Percentiles rank a stretch among this genome's conserved stretches.
These are phyloP conservation scores for Dendrobium officinale DNA, from an alignment of 106 monocot species.

Conservation along the genomic window DNA sequence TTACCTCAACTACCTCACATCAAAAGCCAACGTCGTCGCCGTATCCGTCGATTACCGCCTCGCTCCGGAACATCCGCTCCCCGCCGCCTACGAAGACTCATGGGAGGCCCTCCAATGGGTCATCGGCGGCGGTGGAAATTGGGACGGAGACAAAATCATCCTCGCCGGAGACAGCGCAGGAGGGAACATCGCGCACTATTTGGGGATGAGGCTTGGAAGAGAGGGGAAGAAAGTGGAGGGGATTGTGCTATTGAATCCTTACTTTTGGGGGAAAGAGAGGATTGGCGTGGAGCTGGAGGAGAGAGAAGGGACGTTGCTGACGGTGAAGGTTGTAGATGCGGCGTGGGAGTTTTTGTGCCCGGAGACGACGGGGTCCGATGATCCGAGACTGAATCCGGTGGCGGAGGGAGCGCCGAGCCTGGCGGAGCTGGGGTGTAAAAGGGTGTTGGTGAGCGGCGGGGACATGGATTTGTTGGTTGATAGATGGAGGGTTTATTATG, in stretches of 20 bases:
- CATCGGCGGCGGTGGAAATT: constrained; percentile 29
- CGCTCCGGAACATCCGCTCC: constrained; percentile 51
- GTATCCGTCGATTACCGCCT: constrained; percentile 57
- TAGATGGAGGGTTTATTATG: constrained; percentile 9
- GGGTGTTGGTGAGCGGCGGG: constrained; percentile 21
- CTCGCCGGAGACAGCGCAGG: constrained; percentile 54
- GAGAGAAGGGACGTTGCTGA: not conserved
- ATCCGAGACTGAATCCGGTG: constrained; percentile 11
- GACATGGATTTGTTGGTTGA: constrained; percentile 12
- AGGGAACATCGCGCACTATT: constrained; percentile 24
- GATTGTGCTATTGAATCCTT: constrained; percentile 19
- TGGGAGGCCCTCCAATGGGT: constrained; percentile 21
- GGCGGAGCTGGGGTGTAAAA: constrained; percentile 12
- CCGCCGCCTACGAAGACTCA: constrained; percentile 43
- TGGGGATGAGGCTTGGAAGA: constrained; percentile 14
- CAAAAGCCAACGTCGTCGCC: constrained; percentile 22
- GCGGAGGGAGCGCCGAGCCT: not conserved
- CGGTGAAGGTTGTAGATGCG: not conserved
- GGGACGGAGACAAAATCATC: constrained; percentile 16
- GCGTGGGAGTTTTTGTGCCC: constrained; percentile 3
- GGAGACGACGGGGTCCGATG: not conserved
- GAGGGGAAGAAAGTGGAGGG: not conserved
- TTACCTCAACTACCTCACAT: constrained; percentile 34
- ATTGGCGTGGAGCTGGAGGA: not conserved
- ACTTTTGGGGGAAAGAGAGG: constrained; percentile 7